phyloP scores from a whole-genome alignment of 495 filamentous ascomycete species.

The Diplogelasinospora grovesii region DNA sequence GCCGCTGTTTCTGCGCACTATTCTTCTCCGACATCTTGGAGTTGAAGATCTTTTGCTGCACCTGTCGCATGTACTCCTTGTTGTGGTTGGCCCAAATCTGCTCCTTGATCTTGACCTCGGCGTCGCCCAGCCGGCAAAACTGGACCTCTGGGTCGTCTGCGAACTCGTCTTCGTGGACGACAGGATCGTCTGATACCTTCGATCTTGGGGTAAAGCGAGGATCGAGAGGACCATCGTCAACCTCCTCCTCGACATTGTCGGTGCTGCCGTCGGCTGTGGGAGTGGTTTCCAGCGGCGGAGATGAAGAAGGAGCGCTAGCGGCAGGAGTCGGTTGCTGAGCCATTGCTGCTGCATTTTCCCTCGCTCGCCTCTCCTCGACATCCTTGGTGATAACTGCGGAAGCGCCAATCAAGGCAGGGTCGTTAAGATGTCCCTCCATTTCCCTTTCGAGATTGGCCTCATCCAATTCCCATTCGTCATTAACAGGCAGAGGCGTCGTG shows the following conservation, averaged over 20 bases:
- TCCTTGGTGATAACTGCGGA: conserved; percentile 28
- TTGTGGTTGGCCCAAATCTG: conserved; percentile 91
- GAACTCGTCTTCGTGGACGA: conserved; percentile 70
- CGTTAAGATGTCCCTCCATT: conserved; percentile 42
- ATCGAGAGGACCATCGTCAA: background rate
- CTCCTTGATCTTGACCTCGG: conserved; percentile 73
- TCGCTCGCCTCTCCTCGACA: conserved; percentile 19
- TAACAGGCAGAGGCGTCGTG: conserved; percentile 22
- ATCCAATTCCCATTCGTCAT: conserved; percentile 42
- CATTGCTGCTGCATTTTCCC: conserved; percentile 5
- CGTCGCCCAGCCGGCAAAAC: conserved; percentile 62
- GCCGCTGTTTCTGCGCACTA: conserved; percentile 41
- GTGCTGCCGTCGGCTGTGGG: background rate
- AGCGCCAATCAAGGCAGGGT: conserved; percentile 38
- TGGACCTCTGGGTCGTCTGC: conserved; percentile 78
- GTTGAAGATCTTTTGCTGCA: conserved; percentile 69
- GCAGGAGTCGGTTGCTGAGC: background rate
- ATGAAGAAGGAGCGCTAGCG: no score
- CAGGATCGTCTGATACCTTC: conserved; percentile 38
- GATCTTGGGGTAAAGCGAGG: conserved; percentile 6
- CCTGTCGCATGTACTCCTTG: conserved; percentile 75
- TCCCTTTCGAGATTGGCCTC: conserved; percentile 43
- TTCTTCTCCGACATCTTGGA: conserved; percentile 55
- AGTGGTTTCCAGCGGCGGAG: background rate
- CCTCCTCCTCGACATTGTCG: background rate